These are phyloP conservation scores for Suillus alpinus DNA, from an alignment of 768 basidiomycete genomes.

Conservation along the genomic window DNA sequence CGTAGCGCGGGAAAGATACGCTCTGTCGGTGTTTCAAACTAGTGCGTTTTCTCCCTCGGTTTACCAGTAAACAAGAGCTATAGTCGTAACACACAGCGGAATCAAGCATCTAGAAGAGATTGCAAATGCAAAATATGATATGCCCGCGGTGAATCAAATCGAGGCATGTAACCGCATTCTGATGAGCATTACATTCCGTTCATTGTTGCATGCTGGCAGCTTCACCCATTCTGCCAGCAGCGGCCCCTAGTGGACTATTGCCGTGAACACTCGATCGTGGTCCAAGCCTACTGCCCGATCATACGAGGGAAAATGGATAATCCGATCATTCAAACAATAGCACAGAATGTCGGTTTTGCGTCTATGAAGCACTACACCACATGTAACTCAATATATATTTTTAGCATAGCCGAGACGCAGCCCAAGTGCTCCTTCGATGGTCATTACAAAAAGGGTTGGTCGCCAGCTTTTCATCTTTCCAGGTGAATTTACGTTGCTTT, in stretches of 20 bases:
- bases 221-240: constrained; percentile 84
- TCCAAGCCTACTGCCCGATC: constrained; percentile 79
- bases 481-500: neutral
- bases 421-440: constrained; percentile 88
- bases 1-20: constrained; percentile 63
- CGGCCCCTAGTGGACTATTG: constrained; percentile 76
- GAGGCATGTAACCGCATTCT: constrained; percentile 46
- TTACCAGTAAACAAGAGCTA: neutral
- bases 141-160: constrained; percentile 78
- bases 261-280: constrained; percentile 51
- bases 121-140: constrained; percentile 52
- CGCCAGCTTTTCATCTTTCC: neutral
- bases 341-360: constrained; percentile 50
- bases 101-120: constrained; percentile 77
- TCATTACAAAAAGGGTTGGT: constrained; percentile 80
- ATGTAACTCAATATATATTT: neutral
- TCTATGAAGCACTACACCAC: neutral
- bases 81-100: constrained; percentile 39
- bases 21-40: constrained; percentile 82
- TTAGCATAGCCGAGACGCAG: constrained; percentile 58
- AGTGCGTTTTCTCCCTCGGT: constrained; percentile 40
- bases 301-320: constrained; percentile 56
- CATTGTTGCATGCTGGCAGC: constrained; percentile 35
- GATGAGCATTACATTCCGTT: neutral
- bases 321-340: constrained; percentile 49